Evolutionary conservation across 345 rosid species (phyloP), one percentile per base, ranked within the genome.

Genomic region (Carallia pectinifolia): DNA sequence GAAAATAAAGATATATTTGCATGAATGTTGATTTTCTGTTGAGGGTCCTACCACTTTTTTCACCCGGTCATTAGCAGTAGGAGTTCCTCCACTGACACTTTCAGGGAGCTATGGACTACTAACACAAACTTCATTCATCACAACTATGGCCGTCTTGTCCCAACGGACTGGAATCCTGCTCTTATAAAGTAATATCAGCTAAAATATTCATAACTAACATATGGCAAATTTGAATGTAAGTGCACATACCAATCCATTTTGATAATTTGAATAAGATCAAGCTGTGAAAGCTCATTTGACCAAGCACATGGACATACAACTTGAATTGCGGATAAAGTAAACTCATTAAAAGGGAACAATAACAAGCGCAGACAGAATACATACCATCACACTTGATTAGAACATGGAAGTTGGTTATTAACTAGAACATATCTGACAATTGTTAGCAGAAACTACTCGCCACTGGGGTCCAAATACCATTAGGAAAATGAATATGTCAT

Each of bases 121-220:
- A 67, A 95, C 97, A 48, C 96, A 87, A 50, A 92, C 99, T 80
- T 92, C 97, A 69, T 90, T 85, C 97, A 89, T 84, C 71, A 92
- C 97, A 78, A 95, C 85, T 23, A 95, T 92, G 78, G 65, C 87
- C 34, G 97, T 84, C 81, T 92, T 89, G 71, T 92, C 99, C 99
- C 99, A 92, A 64, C 88, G 90, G 70, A 95, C 99, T 59, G 99
- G 97, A 77, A 90, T 96, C 88, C 99, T 95, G 85, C 40, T 74
- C 29, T 65, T 18, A 56, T 7, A 66, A 53, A 34, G 47, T 61
- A 39, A 76, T 56, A 33, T 70, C 55, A 59, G 53, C 39, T 38
- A 36, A 18, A n/a, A 39, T 19, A 44, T 15, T 27, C n/a, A 1
- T 4, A 1, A 54, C 8, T 54, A 8, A n/a, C 29, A 10, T 9